phyloP scores from a whole-genome alignment of 306 rosid species.

The Crotalaria pallida region DNA sequence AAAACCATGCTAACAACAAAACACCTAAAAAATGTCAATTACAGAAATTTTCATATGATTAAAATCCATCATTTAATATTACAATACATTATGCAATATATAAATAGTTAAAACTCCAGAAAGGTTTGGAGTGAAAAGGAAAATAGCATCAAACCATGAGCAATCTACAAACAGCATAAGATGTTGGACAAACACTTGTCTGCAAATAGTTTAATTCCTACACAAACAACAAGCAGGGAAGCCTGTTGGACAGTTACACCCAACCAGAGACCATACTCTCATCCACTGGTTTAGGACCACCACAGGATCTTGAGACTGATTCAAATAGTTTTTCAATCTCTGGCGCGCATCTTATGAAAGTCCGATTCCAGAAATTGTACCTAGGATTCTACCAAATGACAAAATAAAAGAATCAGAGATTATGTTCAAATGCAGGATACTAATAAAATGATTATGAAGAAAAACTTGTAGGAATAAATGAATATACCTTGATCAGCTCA shows the following conservation, averaged over 20 bases:
- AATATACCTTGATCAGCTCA: slow-evolving; percentile 81
- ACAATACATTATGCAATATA: not conserved
- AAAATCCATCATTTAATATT: not conserved
- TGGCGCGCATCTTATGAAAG: slow-evolving; percentile 92
- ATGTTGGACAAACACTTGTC: not conserved
- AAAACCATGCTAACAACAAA: no score
- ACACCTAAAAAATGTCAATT: not conserved
- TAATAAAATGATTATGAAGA: not conserved
- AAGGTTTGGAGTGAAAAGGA: not conserved
- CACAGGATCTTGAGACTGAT: slow-evolving; percentile 96
- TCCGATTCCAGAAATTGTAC: slow-evolving; percentile 87
- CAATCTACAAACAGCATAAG: not conserved
- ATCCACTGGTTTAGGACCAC: slow-evolving; percentile 90
- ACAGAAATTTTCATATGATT: not conserved
- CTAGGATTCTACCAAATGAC: slow-evolving; percentile 67
- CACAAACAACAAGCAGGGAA: not conserved
- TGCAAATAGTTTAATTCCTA: not conserved
- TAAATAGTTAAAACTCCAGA: not conserved
- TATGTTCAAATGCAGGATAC: not conserved
- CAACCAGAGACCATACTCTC: slow-evolving; percentile 85
- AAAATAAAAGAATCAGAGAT: not conserved
- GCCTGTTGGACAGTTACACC: slow-evolving; percentile 55
- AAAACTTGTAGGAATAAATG: not conserved
- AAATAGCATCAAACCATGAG: slow-evolving; percentile 11
- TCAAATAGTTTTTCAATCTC: slow-evolving; percentile 95